Conservation (phyloP, 257 asterid species). For the Eucommia ulmoides region DNA sequence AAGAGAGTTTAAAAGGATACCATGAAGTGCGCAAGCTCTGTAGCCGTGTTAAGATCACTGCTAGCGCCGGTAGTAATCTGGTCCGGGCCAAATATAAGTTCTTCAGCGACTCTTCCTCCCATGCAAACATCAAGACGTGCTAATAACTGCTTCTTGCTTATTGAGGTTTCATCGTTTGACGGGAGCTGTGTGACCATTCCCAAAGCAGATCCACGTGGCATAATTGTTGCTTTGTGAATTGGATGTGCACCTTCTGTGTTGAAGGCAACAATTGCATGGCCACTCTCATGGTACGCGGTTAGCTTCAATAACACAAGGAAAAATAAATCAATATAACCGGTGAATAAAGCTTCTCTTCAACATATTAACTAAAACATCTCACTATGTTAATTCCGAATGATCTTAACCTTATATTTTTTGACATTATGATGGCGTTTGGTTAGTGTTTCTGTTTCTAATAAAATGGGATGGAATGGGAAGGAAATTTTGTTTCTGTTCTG, state of each 20-base stretch:
- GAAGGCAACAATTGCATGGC: constrained; percentile 92
- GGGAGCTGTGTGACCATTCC: constrained; percentile 99
- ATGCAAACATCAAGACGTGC: constrained; percentile 99
- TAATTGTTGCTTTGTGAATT: constrained; percentile 88
- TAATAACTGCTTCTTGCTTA: constrained; percentile 84
- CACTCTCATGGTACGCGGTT: constrained; percentile 95
- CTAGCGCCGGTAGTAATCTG: constrained; percentile 90
- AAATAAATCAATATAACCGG: too few species aligned
- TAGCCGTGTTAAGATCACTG: constrained; percentile 79
- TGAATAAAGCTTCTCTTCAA: too few species aligned
- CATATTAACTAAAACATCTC: too few species aligned
- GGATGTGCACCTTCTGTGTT: constrained; percentile 97
- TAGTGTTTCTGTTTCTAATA: too few species aligned
- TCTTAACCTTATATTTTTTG: too few species aligned
- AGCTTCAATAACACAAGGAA: constrained; percentile 35
- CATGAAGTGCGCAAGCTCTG: constrained; percentile 92
- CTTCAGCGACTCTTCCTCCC: constrained; percentile 99
- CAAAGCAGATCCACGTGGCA: constrained; percentile 92
- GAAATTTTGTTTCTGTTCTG: too few species aligned
- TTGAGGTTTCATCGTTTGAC: constrained; percentile 77
- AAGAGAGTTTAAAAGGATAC: constrained; percentile 17
- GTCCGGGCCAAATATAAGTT: constrained; percentile 84
- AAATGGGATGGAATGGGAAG: too few species aligned
- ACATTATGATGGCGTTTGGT: too few species aligned
- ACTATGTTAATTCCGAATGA: too few species aligned